Evolutionary conservation across 2,329 filamentous ascomycete genomes (phyloP).

Genomic region (Chaetomiaceae sp.): DNA sequence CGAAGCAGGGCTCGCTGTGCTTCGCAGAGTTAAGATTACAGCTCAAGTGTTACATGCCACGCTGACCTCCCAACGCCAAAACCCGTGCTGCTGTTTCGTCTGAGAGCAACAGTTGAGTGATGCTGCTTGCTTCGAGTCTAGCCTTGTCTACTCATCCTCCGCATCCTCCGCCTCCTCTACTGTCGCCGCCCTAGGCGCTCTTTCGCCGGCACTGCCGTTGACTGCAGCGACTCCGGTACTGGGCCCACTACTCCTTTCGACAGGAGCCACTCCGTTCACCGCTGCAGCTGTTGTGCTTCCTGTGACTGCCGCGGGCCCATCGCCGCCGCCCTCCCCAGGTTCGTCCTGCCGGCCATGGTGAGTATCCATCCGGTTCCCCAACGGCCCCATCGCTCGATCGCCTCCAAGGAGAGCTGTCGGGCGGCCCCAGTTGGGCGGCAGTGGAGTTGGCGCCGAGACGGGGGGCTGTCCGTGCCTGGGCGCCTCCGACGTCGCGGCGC

Average conservation of each 20-base stretch:
- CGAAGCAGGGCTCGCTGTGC: too few relatives aligned
- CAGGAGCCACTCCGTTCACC: slow-evolving; percentile 3
- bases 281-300: background rate
- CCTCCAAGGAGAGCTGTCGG: slow-evolving; percentile 41
- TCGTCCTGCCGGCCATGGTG: slow-evolving; percentile 11
- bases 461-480: slow-evolving; percentile 18
- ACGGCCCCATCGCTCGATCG: slow-evolving; percentile 22
- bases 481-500: background rate
- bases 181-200: slow-evolving; percentile 35
- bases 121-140: background rate
- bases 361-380: slow-evolving; percentile 18
- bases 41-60: background rate
- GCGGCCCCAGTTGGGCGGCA: slow-evolving; percentile 46
- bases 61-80: background rate
- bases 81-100: background rate
- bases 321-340: slow-evolving; percentile 5
- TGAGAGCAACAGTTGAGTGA: background rate
- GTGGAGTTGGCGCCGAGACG: slow-evolving; percentile 44
- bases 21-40: background rate
- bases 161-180: slow-evolving; percentile 41
- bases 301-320: background rate
- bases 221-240: slow-evolving; percentile 17
- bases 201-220: slow-evolving; percentile 25
- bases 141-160: slow-evolving; percentile 20
- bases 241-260: slow-evolving; percentile 6